Conservation (phyloP, 768 basidiomycete species). For the Trametes villosa region DNA sequence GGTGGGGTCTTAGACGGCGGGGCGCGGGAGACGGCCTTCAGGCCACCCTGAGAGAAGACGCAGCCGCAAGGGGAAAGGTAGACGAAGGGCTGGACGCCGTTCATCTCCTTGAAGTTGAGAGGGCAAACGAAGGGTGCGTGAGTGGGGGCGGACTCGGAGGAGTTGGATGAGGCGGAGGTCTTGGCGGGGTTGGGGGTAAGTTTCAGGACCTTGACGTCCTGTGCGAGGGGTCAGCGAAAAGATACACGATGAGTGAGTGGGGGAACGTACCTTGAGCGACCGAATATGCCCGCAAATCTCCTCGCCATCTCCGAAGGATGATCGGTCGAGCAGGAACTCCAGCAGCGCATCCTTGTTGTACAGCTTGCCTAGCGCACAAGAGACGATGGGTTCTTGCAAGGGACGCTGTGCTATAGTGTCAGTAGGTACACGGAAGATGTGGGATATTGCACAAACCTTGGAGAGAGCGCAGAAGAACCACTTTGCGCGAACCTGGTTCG, state of each 20-base stretch:
- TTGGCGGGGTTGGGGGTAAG: constrained; percentile 71
- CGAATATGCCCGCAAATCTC: constrained; percentile 92
- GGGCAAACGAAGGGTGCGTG: constrained; percentile 86
- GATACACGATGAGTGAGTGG: not conserved
- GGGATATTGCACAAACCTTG: constrained; percentile 60
- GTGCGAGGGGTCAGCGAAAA: not conserved
- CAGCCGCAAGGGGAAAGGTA: constrained; percentile 88
- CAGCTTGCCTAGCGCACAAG: constrained; percentile 89
- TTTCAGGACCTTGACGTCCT: constrained; percentile 87
- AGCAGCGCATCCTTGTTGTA: constrained; percentile 97
- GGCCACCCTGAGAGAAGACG: constrained; percentile 85
- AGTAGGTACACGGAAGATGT: not conserved
- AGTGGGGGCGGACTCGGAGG: constrained; percentile 48
- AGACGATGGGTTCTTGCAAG: constrained; percentile 88
- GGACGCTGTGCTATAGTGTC: constrained; percentile 54
- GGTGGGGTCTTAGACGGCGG: constrained; percentile 31
- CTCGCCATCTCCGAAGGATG: constrained; percentile 88
- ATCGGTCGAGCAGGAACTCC: constrained; percentile 84
- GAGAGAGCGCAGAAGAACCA: constrained; percentile 97
- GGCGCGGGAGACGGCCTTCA: constrained; percentile 63
- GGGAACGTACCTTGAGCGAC: constrained; percentile 75
- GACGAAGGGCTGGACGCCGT: constrained; percentile 85
- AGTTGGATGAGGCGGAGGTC: constrained; percentile 38
- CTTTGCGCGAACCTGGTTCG: constrained; percentile 82
- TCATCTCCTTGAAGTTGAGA: constrained; percentile 93